These are phyloP conservation scores for Calonectria fujianensis DNA, from an alignment of 2,329 filamentous ascomycete genomes.

Conservation along the genomic window DNA sequence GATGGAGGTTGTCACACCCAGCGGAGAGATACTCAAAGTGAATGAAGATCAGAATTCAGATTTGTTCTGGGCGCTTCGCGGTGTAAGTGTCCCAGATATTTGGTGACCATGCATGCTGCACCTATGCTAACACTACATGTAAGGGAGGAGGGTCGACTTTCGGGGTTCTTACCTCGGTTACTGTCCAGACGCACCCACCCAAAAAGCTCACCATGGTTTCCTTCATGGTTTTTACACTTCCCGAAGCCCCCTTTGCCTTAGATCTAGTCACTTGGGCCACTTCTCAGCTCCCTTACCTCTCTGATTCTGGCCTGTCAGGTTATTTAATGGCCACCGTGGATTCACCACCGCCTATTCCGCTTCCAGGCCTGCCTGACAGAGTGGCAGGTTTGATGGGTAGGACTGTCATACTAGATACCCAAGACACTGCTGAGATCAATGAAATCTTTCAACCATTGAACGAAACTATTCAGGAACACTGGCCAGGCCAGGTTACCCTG, in stretches of 20 bases:
- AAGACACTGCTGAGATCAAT: conserved; percentile 4
- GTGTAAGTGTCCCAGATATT: neutral
- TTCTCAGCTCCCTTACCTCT: conserved; percentile 10
- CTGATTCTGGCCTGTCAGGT: conserved; percentile 1
- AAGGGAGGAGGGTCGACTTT: conserved; percentile 12
- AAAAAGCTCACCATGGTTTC: conserved; percentile 9
- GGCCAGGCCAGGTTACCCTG: conserved; percentile 4
- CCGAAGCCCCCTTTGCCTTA: conserved; percentile 6
- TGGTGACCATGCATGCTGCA: neutral
- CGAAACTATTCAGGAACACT: conserved; percentile 8
- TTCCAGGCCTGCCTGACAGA: conserved; percentile 1
- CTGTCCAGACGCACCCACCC: neutral
- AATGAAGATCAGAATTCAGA: conserved; percentile 11
- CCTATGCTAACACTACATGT: neutral
- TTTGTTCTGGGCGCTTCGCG: conserved; percentile 5
- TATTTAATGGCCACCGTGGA: conserved; percentile 13
- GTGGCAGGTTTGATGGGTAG: conserved; percentile 9
- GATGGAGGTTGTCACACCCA: conserved; percentile 9
- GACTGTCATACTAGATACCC: conserved; percentile 2
- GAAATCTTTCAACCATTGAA: conserved; percentile 9
- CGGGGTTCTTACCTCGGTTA: conserved; percentile 7
- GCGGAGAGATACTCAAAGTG: neutral
- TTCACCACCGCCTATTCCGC: neutral
- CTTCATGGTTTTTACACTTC: neutral
- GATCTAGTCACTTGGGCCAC: conserved; percentile 7